These are phyloP conservation scores for Astragalus glycyphyllos DNA, from an alignment of 306 rosid species.

Conservation along the genomic window DNA sequence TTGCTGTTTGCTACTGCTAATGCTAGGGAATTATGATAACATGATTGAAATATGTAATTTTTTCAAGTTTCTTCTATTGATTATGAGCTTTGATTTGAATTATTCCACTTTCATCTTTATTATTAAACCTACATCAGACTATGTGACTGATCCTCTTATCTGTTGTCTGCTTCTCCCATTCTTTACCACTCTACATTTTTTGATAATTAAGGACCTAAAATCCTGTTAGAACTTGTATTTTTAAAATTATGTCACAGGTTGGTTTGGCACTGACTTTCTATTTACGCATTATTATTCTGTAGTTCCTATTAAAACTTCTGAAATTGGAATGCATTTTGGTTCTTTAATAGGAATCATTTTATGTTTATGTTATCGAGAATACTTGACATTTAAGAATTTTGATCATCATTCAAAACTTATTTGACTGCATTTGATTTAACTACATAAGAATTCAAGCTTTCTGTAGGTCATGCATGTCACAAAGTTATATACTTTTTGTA, in stretches of 20 bases:
- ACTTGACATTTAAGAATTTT: constrained; percentile 22
- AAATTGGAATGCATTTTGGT: constrained; percentile 21
- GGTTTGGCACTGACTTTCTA: constrained; percentile 35
- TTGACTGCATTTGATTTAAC: constrained; percentile 2
- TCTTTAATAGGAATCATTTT: constrained; percentile 22
- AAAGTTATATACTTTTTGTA: constrained; percentile 10
- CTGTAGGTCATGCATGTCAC: constrained; percentile 15
- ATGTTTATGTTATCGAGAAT: constrained; percentile 3
- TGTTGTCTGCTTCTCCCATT: constrained; percentile 34
- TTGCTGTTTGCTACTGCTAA: constrained; percentile 27
- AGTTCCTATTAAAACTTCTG: constrained; percentile 8
- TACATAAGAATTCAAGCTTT: constrained; percentile 24
- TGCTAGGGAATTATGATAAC: constrained; percentile 18
- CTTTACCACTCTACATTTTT: constrained; percentile 1
- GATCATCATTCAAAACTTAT: constrained; percentile 27
- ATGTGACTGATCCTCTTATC: constrained; percentile 29
- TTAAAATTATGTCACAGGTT: background rate
- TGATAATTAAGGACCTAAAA: constrained; percentile 26
- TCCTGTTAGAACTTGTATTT: background rate
- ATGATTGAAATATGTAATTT: constrained; percentile 15
- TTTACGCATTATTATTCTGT: constrained; percentile 18
- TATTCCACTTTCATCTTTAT: constrained; percentile 32
- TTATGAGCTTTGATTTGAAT: constrained; percentile 32
- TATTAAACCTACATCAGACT: background rate
- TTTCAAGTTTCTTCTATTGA: constrained; percentile 34